These are phyloP conservation scores for Wickerhamiella bombiphila DNA, from an alignment of 805 yeast species.

Conservation along the genomic window DNA sequence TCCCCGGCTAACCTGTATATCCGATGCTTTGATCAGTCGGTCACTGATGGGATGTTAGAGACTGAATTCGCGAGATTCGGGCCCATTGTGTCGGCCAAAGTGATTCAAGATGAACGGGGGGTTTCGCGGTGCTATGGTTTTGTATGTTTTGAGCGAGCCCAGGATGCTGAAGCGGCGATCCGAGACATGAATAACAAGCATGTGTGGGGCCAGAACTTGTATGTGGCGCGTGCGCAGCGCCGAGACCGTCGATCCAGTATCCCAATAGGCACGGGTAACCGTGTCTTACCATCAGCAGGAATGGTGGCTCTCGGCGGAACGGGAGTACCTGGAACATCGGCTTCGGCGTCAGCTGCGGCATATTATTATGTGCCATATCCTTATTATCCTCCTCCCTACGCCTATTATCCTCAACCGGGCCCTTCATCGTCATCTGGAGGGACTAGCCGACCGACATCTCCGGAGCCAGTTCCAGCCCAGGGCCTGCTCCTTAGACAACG, in stretches of 20 bases:
- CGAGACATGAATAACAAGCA: constrained; percentile 45
- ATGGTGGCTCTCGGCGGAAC: not conserved
- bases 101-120: constrained; percentile 36
- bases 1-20: constrained; percentile 54
- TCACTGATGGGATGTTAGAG: constrained; percentile 39
- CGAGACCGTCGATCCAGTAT: constrained; percentile 21
- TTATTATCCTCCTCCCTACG: not conserved
- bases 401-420: not conserved
- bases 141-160: constrained; percentile 54
- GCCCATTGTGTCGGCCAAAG: constrained; percentile 37
- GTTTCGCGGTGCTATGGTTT: constrained; percentile 69
- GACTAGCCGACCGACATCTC: not conserved
- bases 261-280: not conserved
- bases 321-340: not conserved
- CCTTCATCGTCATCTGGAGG: not conserved
- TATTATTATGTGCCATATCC: constrained; percentile 1
- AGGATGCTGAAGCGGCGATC: constrained; percentile 56
- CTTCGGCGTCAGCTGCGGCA: not conserved
- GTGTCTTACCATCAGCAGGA: not conserved
- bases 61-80: constrained; percentile 35
- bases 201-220: constrained; percentile 36
- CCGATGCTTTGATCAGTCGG: constrained; percentile 41
- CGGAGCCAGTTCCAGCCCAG: not conserved
- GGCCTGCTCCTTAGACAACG: constrained; percentile 6
- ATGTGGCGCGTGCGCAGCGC: constrained; percentile 67